phyloP scores from a whole-genome alignment of 345 rosid species.

The Eucalyptus sp. region DNA sequence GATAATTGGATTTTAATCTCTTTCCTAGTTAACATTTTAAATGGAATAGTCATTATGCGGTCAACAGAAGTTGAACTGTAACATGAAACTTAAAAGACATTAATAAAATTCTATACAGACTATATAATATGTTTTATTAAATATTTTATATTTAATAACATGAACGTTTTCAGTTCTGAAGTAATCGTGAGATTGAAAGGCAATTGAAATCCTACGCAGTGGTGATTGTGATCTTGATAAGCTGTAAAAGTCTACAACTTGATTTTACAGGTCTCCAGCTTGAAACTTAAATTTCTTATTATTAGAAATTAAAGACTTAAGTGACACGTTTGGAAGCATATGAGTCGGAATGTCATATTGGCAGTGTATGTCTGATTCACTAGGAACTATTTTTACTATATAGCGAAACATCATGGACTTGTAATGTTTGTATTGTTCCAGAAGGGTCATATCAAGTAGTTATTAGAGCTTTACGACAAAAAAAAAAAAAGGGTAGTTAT shows the following conservation, averaged over 20 bases:
- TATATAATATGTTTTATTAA: background rate
- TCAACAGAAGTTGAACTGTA: background rate
- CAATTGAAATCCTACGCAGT: background rate
- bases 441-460: background rate
- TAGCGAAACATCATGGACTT: background rate
- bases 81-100: background rate
- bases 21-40: background rate
- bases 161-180: background rate
- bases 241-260: background rate
- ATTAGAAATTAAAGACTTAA: background rate
- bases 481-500: background rate
- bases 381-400: background rate
- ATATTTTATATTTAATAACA: background rate
- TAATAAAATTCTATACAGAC: no score
- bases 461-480: background rate
- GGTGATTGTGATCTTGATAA: background rate
- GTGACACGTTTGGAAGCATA: background rate
- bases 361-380: background rate
- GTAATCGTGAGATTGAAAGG: background rate
- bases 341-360: background rate
- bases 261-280: background rate
- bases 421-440: background rate
- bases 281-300: background rate
- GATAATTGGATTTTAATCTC: background rate
- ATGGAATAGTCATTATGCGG: background rate